phyloP scores from a whole-genome alignment of 2,329 filamentous ascomycete species.

The Aspergillus fischeri region DNA sequence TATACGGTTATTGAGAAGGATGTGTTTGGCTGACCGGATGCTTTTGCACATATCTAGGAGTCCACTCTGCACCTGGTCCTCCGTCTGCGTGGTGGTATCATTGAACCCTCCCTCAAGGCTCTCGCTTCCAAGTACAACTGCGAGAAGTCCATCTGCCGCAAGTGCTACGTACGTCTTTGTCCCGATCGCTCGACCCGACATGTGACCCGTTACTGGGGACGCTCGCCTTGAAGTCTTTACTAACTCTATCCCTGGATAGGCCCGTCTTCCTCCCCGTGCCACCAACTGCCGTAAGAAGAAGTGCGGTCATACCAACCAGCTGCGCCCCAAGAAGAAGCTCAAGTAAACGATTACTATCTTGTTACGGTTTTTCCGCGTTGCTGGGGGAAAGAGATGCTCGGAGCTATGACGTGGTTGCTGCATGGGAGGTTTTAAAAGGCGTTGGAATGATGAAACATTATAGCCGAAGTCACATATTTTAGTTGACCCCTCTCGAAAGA shows the following conservation, averaged over 20 bases:
- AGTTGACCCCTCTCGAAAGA: slow-evolving; percentile 33
- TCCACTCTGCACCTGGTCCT: slow-evolving; percentile 97
- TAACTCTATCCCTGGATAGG: slow-evolving; percentile 33
- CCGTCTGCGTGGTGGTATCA: slow-evolving; percentile 98
- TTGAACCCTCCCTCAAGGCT: slow-evolving; percentile 97
- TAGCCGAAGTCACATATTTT: slow-evolving; percentile 35
- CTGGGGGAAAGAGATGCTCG: slow-evolving; percentile 28
- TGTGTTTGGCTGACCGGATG: slow-evolving; percentile 29
- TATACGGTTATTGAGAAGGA: slow-evolving; percentile 1
- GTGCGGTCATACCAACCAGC: slow-evolving; percentile 99
- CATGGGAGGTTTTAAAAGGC: slow-evolving; percentile 34
- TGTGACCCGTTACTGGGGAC: not conserved
- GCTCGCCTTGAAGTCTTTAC: not conserved
- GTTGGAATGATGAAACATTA: slow-evolving; percentile 38
- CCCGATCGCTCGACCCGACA: not conserved
- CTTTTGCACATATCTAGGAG: slow-evolving; percentile 57
- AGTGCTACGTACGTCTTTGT: slow-evolving; percentile 84
- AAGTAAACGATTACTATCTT: slow-evolving; percentile 58
- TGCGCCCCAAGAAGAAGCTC: slow-evolving; percentile 99
- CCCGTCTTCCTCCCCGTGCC: slow-evolving; percentile 91
- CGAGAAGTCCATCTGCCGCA: slow-evolving; percentile 99
- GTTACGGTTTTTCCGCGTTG: slow-evolving; percentile 47
- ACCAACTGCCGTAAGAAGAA: slow-evolving; percentile 99
- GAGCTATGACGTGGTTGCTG: slow-evolving; percentile 32
- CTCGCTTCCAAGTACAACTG: slow-evolving; percentile 99